Percentiles rank a stretch among this genome's conserved stretches.
phyloP scores from a whole-genome alignment of 108 stramenopile species.

The Nannochloropsis salina region DNA sequence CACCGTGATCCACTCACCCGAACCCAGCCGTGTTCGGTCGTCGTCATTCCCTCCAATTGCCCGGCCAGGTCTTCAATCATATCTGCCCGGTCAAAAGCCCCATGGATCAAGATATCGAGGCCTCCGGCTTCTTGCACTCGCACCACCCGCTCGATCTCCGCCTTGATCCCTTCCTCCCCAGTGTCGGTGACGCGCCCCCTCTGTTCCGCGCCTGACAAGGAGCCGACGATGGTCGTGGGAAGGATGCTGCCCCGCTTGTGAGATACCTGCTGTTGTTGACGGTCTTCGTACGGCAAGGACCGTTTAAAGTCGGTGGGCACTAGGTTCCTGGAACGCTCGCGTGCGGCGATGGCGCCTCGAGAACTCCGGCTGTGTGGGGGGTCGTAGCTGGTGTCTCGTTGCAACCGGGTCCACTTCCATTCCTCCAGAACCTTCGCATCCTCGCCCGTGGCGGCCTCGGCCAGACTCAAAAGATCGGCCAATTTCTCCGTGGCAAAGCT shows the following conservation, averaged over 20 bases:
- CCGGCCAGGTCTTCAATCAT: slow-evolving; percentile 67
- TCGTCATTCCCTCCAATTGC: slow-evolving; percentile 62
- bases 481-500: slow-evolving; percentile 61
- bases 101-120: slow-evolving; percentile 64
- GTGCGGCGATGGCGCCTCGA: neutral
- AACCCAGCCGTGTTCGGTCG: slow-evolving; percentile 64
- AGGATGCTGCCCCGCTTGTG: slow-evolving; percentile 28
- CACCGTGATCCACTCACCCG: slow-evolving; percentile 64
- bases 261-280: neutral
- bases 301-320: neutral
- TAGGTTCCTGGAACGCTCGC: neutral
- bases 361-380: neutral
- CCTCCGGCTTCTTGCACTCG: slow-evolving; percentile 59
- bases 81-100: slow-evolving; percentile 64
- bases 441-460: slow-evolving; percentile 24
- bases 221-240: slow-evolving; percentile 64
- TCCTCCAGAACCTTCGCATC: neutral
- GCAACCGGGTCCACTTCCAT: slow-evolving; percentile 12
- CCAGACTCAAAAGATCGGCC: slow-evolving; percentile 51
- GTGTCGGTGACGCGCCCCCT: slow-evolving; percentile 11
- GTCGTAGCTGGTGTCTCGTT: slow-evolving; percentile 9
- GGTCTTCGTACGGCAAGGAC: neutral
- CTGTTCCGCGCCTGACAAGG: slow-evolving; percentile 55
- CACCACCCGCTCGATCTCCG: slow-evolving; percentile 44
- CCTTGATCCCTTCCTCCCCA: slow-evolving; percentile 35